A percentile compares a stretch with the other conserved stretches of the same genome.
These are phyloP conservation scores for Hypericum androsaemum DNA, from an alignment of 345 rosid genomes.

Conservation along the genomic window DNA sequence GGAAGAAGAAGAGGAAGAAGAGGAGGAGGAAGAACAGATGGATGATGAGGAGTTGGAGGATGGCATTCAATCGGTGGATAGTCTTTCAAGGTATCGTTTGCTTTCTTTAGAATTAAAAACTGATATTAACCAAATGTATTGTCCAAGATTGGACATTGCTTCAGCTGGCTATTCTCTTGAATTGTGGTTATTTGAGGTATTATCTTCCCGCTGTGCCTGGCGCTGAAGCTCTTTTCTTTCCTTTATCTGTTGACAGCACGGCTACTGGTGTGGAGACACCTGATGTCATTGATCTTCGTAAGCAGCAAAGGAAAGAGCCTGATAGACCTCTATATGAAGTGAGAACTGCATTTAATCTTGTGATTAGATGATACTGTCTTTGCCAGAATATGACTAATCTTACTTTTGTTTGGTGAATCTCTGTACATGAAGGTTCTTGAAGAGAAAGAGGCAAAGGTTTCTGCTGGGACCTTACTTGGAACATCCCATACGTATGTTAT, in stretches of 20 bases:
- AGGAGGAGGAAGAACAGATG: conserved; percentile 64
- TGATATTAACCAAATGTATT: not conserved
- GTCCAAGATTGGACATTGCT: not conserved
- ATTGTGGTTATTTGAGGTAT: not conserved
- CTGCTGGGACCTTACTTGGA: not conserved
- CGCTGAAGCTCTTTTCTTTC: no score
- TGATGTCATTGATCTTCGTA: not conserved
- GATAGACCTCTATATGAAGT: not conserved
- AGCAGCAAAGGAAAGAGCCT: not conserved
- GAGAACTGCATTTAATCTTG: not conserved
- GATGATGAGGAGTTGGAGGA: conserved; percentile 43
- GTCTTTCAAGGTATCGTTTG: not conserved
- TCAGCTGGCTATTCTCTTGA: not conserved
- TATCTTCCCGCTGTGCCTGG: not conserved
- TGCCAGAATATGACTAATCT: not conserved
- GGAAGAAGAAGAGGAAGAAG: conserved; percentile 51
- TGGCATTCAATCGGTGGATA: not conserved
- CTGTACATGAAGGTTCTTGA: conserved; percentile 53
- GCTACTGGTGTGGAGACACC: not conserved
- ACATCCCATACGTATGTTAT: conserved; percentile 1
- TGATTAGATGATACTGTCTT: not conserved
- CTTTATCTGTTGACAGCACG: not conserved
- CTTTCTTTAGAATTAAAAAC: not conserved
- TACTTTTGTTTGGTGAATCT: not conserved
- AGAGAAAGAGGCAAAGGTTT: conserved; percentile 58